A percentile compares a stretch with the other conserved stretches of the same genome.
Conservation (phyloP, 768 basidiomycete species). For the Paxillus rubicundulus region DNA sequence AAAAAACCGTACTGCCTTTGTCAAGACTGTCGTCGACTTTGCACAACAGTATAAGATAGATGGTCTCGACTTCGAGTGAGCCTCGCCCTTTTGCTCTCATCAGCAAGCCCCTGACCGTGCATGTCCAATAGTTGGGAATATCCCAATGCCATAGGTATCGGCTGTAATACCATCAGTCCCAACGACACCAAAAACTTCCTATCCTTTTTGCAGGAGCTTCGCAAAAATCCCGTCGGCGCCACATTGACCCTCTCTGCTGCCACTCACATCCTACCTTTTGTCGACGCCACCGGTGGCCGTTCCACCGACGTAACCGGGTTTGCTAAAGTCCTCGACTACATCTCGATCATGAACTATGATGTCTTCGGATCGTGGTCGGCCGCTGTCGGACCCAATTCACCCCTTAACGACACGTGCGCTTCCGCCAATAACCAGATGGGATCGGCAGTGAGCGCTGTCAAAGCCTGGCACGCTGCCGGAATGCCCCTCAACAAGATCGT, state of each 20-base stretch:
- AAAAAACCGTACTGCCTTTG: slow-evolving; percentile 61
- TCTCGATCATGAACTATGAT: slow-evolving; percentile 68
- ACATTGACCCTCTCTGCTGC: slow-evolving; percentile 71
- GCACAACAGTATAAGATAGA: slow-evolving; percentile 50
- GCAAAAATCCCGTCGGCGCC: slow-evolving; percentile 40
- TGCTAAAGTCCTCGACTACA: slow-evolving; percentile 64
- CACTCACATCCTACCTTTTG: slow-evolving; percentile 61
- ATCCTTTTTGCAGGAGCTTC: slow-evolving; percentile 64
- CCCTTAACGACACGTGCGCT: slow-evolving; percentile 75
- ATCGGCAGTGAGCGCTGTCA: slow-evolving; percentile 71
- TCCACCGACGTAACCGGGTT: slow-evolving; percentile 72
- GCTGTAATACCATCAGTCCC: slow-evolving; percentile 56
- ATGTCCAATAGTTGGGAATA: slow-evolving; percentile 73
- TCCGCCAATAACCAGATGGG: slow-evolving; percentile 56
- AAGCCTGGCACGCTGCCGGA: slow-evolving; percentile 72
- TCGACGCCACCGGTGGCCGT: slow-evolving; percentile 55
- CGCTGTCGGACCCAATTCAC: slow-evolving; percentile 75
- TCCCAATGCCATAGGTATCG: slow-evolving; percentile 60
- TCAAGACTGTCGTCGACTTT: slow-evolving; percentile 48
- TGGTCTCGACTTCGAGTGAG: slow-evolving; percentile 41
- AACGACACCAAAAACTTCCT: slow-evolving; percentile 76
- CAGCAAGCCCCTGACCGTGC: neutral
- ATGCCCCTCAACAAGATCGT: slow-evolving; percentile 70
- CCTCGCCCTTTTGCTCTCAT: neutral
- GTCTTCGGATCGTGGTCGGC: slow-evolving; percentile 51